A percentile compares a stretch with the other conserved stretches of the same genome.
phyloP scores from a whole-genome alignment of 2,329 filamentous ascomycete genomes.

The Simplicillium aogashimaense region DNA sequence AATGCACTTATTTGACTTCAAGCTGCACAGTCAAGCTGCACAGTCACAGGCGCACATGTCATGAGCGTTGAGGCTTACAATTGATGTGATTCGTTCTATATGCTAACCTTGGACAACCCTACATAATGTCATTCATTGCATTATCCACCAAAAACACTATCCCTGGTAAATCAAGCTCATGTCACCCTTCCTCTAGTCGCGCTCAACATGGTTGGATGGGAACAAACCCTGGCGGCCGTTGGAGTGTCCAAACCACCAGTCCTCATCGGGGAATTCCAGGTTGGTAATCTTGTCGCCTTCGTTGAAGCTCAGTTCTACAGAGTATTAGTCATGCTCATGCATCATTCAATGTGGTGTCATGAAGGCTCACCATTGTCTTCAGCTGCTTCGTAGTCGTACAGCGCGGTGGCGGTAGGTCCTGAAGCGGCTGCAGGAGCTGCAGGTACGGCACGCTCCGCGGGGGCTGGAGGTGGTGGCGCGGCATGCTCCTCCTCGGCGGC shows the following conservation, averaged over 20 bases:
- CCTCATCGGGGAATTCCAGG: constrained; percentile 92
- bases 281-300: constrained; percentile 76
- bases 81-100: too few relatives aligned
- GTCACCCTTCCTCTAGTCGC: constrained; percentile 26
- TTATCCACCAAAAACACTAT: not conserved
- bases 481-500: constrained; percentile 9
- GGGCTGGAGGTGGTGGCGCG: constrained; percentile 16
- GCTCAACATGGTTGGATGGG: constrained; percentile 61
- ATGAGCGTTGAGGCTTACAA: too few relatives aligned
- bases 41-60: too few relatives aligned
- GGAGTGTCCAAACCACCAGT: constrained; percentile 95
- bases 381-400: constrained; percentile 94
- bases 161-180: not conserved
- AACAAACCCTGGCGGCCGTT: constrained; percentile 76
- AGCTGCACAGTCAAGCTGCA: too few relatives aligned
- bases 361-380: constrained; percentile 71
- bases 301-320: constrained; percentile 66
- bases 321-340: constrained; percentile 16
- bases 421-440: constrained; percentile 24
- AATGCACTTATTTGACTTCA: too few relatives aligned
- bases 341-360: not conserved
- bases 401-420: constrained; percentile 66
- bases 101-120: too few relatives aligned
- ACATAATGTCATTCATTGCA: too few relatives aligned
- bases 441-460: constrained; percentile 26